phyloP scores from a whole-genome alignment of 192 early-diverging fungal genomes.

The Podila horticola region DNA sequence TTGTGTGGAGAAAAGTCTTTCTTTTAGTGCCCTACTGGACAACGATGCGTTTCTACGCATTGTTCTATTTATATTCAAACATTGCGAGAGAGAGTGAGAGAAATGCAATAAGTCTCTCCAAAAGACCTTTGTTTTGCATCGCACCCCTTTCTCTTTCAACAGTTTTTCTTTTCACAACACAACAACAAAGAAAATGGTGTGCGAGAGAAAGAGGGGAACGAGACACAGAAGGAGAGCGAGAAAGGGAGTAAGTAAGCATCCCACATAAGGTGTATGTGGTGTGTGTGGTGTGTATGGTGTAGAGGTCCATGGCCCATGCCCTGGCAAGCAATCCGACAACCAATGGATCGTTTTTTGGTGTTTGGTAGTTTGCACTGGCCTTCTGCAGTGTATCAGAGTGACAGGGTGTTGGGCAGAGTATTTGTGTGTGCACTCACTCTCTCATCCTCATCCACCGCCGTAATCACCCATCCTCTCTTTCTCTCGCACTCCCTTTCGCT shows the following conservation, averaged over 20 bases:
- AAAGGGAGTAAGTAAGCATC: background rate
- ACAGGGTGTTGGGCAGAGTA: too few relatives aligned
- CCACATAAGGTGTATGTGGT: background rate
- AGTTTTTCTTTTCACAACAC: background rate
- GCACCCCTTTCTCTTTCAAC: background rate
- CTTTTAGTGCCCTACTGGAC: too few relatives aligned
- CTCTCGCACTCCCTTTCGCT: constrained; percentile 1
- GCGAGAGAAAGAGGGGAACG: background rate
- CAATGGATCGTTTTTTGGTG: too few relatives aligned
- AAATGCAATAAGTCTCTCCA: too few relatives aligned
- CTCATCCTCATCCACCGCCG: background rate
- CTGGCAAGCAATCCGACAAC: too few relatives aligned
- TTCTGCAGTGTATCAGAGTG: background rate
- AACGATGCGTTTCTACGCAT: too few relatives aligned
- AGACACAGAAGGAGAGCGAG: background rate
- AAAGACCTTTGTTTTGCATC: too few relatives aligned
- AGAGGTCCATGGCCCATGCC: background rate
- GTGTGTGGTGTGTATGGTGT: background rate
- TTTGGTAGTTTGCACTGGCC: background rate
- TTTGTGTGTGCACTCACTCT: background rate
- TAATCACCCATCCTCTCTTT: background rate
- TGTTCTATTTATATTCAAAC: too few relatives aligned
- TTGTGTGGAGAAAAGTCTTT: too few relatives aligned
- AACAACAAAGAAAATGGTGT: too few relatives aligned
- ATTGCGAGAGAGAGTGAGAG: too few relatives aligned